phyloP scores from a whole-genome alignment of 108 stramenopile species.

The Cylindrotheca fusiformis region DNA sequence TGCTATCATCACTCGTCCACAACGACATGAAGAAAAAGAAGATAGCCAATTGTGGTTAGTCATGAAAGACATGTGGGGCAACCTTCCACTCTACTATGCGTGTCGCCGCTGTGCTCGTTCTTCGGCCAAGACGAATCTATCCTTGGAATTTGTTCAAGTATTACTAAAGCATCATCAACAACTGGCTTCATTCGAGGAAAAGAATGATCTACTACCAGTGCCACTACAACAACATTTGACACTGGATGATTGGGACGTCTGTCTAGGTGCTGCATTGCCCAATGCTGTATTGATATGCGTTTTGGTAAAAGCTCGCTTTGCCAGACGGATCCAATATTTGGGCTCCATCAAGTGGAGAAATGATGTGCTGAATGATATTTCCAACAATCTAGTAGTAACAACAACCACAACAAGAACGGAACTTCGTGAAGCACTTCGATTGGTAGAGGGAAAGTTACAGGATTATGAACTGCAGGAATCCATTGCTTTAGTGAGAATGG shows the following conservation, averaged over 20 bases:
- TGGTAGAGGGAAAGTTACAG: neutral
- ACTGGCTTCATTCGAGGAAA: too few species aligned
- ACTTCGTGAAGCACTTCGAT: neutral
- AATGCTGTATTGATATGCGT: too few species aligned
- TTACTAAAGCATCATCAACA: too few species aligned
- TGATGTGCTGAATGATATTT: neutral
- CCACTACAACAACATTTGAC: too few species aligned
- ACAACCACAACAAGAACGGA: too few species aligned
- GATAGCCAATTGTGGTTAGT: too few species aligned
- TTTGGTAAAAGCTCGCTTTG: neutral
- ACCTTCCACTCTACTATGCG: neutral
- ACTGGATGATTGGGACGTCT: too few species aligned
- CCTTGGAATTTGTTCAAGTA: neutral
- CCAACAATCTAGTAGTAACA: neutral
- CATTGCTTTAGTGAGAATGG: neutral
- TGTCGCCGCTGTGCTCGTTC: neutral
- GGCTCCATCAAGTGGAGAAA: neutral
- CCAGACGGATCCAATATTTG: neutral
- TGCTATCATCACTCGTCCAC: neutral
- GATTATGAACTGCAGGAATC: neutral
- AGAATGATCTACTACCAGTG: too few species aligned
- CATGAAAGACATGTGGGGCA: neutral
- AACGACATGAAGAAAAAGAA: neutral
- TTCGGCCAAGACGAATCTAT: neutral
- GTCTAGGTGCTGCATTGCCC: too few species aligned